Conservation (phyloP, 2,329 filamentous ascomycete species). For the Talaromyces sp. region DNA sequence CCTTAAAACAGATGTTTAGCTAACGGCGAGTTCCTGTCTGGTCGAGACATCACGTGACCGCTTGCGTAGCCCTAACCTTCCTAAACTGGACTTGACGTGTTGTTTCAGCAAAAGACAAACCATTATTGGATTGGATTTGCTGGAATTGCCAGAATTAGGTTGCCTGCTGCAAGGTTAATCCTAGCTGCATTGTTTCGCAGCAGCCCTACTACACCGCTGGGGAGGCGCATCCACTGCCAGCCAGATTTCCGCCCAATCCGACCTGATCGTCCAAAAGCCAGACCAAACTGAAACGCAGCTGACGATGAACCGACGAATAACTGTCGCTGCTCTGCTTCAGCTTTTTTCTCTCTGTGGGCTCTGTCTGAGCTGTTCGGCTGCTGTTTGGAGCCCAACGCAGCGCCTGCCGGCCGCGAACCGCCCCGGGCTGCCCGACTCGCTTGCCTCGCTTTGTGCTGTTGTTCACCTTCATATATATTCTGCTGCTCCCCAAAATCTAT, state of each 20-base stretch:
- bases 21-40: background rate
- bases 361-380: conserved; percentile 1
- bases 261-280: background rate
- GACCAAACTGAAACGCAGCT: background rate
- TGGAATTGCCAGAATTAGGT: background rate
- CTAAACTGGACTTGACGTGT: background rate
- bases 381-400: conserved; percentile 8
- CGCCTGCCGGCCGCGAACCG: background rate
- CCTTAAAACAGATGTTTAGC: too few species aligned
- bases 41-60: background rate
- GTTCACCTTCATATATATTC: background rate
- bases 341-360: background rate
- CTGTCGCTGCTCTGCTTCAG: background rate
- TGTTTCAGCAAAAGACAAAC: background rate
- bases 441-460: background rate
- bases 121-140: background rate
- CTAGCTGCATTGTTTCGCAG: background rate
- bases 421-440: conserved; percentile 6
- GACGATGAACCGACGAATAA: background rate
- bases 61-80: background rate
- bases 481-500: background rate
- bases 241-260: background rate
- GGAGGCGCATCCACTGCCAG: background rate
- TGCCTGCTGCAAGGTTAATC: background rate
- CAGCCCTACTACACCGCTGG: background rate